Evolutionary conservation across 805 yeast species (phyloP), one percentile per base, ranked within the genome.

Genomic region (Candida ovalis): DNA sequence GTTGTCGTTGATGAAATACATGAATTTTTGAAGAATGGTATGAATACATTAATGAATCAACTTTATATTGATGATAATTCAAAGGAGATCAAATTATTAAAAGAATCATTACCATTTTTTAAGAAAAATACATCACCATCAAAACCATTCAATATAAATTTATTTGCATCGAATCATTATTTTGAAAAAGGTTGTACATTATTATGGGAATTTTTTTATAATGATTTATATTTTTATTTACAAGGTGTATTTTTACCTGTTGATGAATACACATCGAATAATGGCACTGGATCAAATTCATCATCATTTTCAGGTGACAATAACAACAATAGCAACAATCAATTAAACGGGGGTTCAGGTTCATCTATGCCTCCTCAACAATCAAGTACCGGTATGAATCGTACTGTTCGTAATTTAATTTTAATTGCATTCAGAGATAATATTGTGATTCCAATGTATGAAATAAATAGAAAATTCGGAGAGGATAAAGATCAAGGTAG

Each of bases 221-320:
- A 70, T n/a, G 73, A 75, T 35, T 74, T 81, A 2, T 72, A 77
- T 44, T 81, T 80, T 45, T 81, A 81, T 56, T 66, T 84, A 18
- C 76, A 81, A 50, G 86, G 86, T 0, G 74, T 81, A 0, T 75
- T 85, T 42, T 54, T 82, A 30, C 91, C 91, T 0, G 57, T 86
- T 21, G 82, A 80, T 48, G 57, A 68, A 17, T 35, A n/a, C 17
- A 17, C 38, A 17, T 5, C 35, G 6, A 30, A 30, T 15, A 5
- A 15, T 35, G 38, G 10, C 10, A 35, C 3, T 35, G 38, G 21
- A 18, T 82, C 46, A 36, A 30, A 42, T 9, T 27, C 35, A 5
- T 18, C 33, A 12, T 27, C 43, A 0, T 25, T 23, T 21, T 3
- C 10, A 10, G 13, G 19, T 13, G 3, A n/a, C 37, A 10, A 8